Base-by-base conservation (phyloP, 805 yeast genomes). In the Saccharomycopsis guyanensis region DNA sequence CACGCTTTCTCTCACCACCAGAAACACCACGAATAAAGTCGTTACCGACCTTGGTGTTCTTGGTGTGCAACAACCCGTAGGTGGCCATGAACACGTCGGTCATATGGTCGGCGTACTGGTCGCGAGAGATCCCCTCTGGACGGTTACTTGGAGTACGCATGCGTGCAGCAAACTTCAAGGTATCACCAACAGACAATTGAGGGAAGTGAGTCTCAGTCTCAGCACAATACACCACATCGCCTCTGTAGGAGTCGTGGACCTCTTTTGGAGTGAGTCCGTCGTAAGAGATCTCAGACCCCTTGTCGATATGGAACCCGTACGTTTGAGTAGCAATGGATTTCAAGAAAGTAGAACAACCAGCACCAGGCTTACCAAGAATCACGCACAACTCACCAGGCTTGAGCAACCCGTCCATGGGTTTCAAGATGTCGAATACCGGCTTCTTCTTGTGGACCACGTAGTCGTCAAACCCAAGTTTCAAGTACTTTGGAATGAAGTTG, bases 331-430 rank as follows among this genome's bases (percentile, higher is more conserved):
- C 70, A 40, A 80, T 61, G 3, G 81, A 66, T 56, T 78, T 78
- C 55, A 79, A 65, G 43, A 78, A 64, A 3, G 85, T 78, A 4
- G 84, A 66, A 55, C 86, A 79, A 37, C 86, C 86, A 32, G 83
- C 71, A 55, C 91, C 91, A 1, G 91, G 91, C 62, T 89, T 73
- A 47, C 93, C 91, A 39, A 83, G 66, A 8, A 83, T 89, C 45
- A 82, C 84, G 3, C 82, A 76, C 39, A 81, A 68, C 51, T 80
- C 80, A 46, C 88, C 87, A 2, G 87, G 82, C 45, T 65, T 66
- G 34, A 75, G 57, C 13, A 73, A 52, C 20, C 80, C 85, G 51
- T 77, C 81, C 75, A 73, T 69, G 13, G 74, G 62, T 55, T 72
- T 72, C 58, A 72, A 66, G 53, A 69, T 76, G 54, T 63, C 73